These are phyloP conservation scores for Lasiodiplodia gonubiensis DNA, from an alignment of 2,329 filamentous ascomycete species.

Conservation along the genomic window DNA sequence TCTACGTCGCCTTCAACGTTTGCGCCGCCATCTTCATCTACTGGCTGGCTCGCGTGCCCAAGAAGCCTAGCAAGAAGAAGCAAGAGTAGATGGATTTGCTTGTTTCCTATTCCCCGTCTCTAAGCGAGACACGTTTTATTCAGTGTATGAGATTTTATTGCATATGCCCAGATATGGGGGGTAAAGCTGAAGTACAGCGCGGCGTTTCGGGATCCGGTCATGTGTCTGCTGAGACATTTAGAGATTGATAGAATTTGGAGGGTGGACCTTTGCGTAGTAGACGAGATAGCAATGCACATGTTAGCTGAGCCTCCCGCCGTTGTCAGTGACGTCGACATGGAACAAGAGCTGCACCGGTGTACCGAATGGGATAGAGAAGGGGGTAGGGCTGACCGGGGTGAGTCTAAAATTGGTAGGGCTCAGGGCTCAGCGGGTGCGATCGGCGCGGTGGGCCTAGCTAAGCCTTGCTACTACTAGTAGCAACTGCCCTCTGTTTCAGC, in stretches of 20 bases:
- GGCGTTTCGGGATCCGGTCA: conserved; percentile 4
- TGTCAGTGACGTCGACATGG: neutral
- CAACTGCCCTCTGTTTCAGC: neutral
- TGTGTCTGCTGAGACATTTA: neutral
- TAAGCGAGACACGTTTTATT: conserved; percentile 1
- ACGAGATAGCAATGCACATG: conserved; percentile 2
- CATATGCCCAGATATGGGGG: conserved; percentile 1
- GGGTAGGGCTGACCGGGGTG: neutral
- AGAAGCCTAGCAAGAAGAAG: conserved; percentile 43
- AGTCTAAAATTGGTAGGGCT: conserved; percentile 14
- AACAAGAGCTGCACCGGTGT: neutral
- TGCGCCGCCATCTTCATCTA: conserved; percentile 56
- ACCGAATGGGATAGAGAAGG: neutral
- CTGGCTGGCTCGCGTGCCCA: conserved; percentile 59
- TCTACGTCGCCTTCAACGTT: conserved; percentile 58
- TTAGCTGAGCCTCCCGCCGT: neutral
- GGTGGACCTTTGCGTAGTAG: neutral
- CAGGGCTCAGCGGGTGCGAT: neutral
- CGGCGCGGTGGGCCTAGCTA: neutral
- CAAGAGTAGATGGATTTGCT: neutral
- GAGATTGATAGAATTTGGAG: conserved; percentile 14
- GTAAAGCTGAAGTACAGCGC: conserved; percentile 5
- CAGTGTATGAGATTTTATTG: conserved; percentile 1
- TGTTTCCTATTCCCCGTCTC: neutral
- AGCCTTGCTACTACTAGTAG: conserved; percentile 11